Base-by-base conservation (phyloP, 1,284 basidiomycete genomes). In the Pholiota adiposa region DNA sequence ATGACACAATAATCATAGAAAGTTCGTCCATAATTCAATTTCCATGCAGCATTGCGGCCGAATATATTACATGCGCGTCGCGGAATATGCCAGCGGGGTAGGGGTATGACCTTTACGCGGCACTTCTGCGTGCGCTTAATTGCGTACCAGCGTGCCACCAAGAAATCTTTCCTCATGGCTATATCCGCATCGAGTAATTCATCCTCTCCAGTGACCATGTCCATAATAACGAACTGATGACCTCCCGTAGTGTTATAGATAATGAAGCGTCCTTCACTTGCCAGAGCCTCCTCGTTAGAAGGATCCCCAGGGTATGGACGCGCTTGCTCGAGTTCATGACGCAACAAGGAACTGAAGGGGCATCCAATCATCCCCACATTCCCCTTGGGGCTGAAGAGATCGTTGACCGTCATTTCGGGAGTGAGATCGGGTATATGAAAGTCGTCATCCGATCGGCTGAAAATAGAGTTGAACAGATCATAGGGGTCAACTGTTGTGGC, bases 301-400 rank as follows among this genome's bases (percentile, higher is more conserved):
- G 41, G 40, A 18, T 55, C 54, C n/a, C 54, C 54, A 18, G 54
- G 54, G 40, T 55, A 55, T 18, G 33, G 54, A n/a, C 27, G 29
- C 2, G 52, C 52, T 18, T 16, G 3, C 7, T 48, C 54, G 5
- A 48, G 21, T 16, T 43, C 7, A 11, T 19, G 33, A 2, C 19
- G 19, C 21, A 55, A 1, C 3, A 48, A 5, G 1, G 23, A 34
- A 11, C 21, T 36, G 4, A 48, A 27, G 0, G 33, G 54, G 2
- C 18, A 31, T 6, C 44, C 18, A 0, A 55, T 46, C 1, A 2
- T n/a, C 8, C 43, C 34, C 7, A 14, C 9, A 1, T 27, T 9
- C 1, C 25, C 40, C 7, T 29, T 16, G 1, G 52, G 52, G 36
- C 16, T 9, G 19, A 31, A 49, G 52, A 41, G 2, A 25, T 54